Base-by-base conservation (phyloP, 129 eudicot genomes). In the Flaveria bidentis region DNA sequence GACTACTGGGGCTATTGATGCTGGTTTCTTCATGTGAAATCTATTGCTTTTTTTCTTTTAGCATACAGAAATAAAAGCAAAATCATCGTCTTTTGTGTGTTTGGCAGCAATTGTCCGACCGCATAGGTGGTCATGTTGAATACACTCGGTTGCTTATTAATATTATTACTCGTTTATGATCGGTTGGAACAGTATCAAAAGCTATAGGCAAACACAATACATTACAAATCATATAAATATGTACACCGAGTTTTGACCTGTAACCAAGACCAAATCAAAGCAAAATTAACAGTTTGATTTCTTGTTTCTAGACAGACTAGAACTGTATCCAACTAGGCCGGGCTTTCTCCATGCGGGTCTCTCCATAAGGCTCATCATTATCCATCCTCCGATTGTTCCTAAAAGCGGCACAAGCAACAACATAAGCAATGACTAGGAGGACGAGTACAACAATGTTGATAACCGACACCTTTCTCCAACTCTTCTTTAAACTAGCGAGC, bases 1-100 rank as follows among this genome's bases (percentile, higher is more conserved):
- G 98, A 93, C 74, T 88, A 93, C 63, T 93, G 98, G 98, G 98
- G 97, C 9, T 93, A 90, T 39, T 93, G 84, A 86, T 82, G 52
- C 51, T 14, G 70, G 49, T 20, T 72, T 47, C 63, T 30, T 71
- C 33, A 50, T 67, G 71, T 51, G 2, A 44, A 12, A 3, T n/a
- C 64, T 26, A 41, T 56, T 62, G 17, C 25, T 44, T 56, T 69
- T 74, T 58, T 14, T 4, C 76, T 44, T 69, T 56, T 44, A 5
- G 9, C 11, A 17, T 9, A 26, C 36, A 26, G 53, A 28, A 71
- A 70, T 63, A 45, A 78, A 73, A 11, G 25, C 20, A 47, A 56
- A 16, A 36, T 14, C 6, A 36, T 55, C 39, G 20, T 55, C 60
- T 1, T 56, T 53, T 72, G 51, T 55, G 56, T 71, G 49, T 18